Percentiles rank a stretch among this genome's conserved stretches.
These are phyloP conservation scores for Solanum bulbocastanum DNA, from an alignment of 257 asterid species.

Conservation along the genomic window DNA sequence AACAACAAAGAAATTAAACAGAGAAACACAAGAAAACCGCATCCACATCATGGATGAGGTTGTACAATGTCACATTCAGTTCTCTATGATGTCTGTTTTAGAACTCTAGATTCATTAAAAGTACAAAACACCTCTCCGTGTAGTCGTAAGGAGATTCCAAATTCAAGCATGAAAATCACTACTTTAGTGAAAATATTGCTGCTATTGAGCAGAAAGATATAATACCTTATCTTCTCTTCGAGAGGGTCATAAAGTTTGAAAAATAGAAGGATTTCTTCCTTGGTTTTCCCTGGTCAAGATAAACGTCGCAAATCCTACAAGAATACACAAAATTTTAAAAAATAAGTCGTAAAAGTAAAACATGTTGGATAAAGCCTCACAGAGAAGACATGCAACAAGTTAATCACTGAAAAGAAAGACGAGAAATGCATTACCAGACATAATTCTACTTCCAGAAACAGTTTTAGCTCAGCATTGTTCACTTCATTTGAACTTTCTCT, in stretches of 20 bases:
- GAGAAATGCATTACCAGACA: background rate
- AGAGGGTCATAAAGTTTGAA: background rate
- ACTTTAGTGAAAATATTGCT: too few species aligned
- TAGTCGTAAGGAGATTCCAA: background rate
- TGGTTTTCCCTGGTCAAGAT: background rate
- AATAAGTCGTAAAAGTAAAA: background rate
- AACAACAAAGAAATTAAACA: background rate
- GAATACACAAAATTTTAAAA: background rate
- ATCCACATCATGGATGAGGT: background rate
- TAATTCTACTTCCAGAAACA: background rate
- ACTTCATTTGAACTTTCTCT: background rate
- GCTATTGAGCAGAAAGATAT: background rate
- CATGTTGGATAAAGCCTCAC: background rate
- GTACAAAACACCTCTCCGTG: background rate
- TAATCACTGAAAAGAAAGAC: background rate
- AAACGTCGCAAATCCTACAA: background rate
- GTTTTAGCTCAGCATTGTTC: background rate
- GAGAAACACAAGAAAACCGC: background rate
- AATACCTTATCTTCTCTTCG: background rate
- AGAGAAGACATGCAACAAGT: background rate
- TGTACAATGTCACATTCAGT: background rate
- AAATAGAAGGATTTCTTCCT: background rate
- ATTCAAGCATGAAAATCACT: background rate
- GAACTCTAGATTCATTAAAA: background rate
- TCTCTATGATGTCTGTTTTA: background rate